phyloP scores from a whole-genome alignment of 805 yeast genomes.

The Zygotorulaspora florentina region DNA sequence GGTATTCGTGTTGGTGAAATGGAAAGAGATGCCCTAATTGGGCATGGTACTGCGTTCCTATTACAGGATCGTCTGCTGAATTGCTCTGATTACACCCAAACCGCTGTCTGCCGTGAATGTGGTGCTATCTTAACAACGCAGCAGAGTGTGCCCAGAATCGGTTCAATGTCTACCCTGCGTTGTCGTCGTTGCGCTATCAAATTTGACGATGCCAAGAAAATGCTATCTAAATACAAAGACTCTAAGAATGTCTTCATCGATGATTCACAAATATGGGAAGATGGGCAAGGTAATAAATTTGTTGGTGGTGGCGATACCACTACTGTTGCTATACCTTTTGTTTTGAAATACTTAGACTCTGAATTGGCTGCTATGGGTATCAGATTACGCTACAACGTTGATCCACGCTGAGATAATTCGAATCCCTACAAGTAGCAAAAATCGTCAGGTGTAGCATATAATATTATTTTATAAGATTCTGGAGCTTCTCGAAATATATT shows the following conservation, averaged over 20 bases:
- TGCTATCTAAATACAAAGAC: conserved; percentile 35
- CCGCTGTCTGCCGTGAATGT: conserved; percentile 85
- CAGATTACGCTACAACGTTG: conserved; percentile 82
- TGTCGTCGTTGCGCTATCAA: conserved; percentile 88
- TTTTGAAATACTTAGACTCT: conserved; percentile 88
- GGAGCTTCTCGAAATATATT: no score
- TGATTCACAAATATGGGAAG: conserved; percentile 89
- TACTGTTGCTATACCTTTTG: conserved; percentile 94
- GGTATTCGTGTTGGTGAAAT: conserved; percentile 99
- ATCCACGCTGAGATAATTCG: conserved; percentile 39
- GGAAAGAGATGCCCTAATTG: conserved; percentile 99
- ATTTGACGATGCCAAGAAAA: conserved; percentile 51
- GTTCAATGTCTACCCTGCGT: conserved; percentile 68
- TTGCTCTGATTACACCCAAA: conserved; percentile 92
- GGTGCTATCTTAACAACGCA: conserved; percentile 90
- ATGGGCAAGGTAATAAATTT: conserved; percentile 88
- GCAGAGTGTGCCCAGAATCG: conserved; percentile 85
- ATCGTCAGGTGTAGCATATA: background rate
- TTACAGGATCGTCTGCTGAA: conserved; percentile 92
- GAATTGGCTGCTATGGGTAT: conserved; percentile 98
- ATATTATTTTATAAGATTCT: background rate
- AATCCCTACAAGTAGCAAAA: background rate
- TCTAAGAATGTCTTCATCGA: conserved; percentile 44
- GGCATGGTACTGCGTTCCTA: conserved; percentile 95
- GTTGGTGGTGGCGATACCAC: conserved; percentile 93